A percentile compares a stretch with the other conserved stretches of the same genome.
These are phyloP conservation scores for Alternaria solani DNA, from an alignment of 2,329 filamentous ascomycete genomes.

Conservation along the genomic window DNA sequence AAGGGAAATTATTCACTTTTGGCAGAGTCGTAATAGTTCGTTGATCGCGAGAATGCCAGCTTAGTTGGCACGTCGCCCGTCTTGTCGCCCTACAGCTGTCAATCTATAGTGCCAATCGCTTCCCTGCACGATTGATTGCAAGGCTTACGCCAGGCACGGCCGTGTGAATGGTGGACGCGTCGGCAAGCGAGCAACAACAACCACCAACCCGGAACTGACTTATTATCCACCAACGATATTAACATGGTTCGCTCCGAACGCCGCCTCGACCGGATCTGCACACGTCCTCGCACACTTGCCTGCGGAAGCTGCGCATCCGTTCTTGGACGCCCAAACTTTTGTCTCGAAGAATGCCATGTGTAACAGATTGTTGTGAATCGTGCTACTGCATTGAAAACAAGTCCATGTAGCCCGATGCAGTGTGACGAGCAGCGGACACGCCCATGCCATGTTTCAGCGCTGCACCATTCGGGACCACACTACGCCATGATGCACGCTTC, in stretches of 20 bases:
- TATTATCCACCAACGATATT: slow-evolving; percentile 20
- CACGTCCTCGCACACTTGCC: slow-evolving; percentile 1
- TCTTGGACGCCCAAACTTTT: slow-evolving; percentile 10
- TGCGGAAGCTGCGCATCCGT: slow-evolving; percentile 7
- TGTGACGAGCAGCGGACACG: slow-evolving; percentile 26
- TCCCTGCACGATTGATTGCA: slow-evolving; percentile 33
- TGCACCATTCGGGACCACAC: slow-evolving; percentile 33
- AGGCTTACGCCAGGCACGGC: slow-evolving; percentile 38
- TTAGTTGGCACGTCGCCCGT: slow-evolving; percentile 24
- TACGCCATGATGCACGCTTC: slow-evolving; percentile 27
- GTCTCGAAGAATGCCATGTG: slow-evolving; percentile 23
- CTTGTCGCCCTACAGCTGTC: slow-evolving; percentile 46
- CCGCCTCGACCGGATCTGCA: slow-evolving; percentile 17
- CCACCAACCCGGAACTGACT: slow-evolving; percentile 29
- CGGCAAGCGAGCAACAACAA: slow-evolving; percentile 31
- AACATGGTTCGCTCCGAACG: slow-evolving; percentile 5
- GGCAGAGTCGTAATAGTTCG: slow-evolving; percentile 23
- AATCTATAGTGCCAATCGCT: slow-evolving; percentile 31
- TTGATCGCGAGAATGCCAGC: slow-evolving; percentile 18
- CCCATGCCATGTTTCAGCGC: slow-evolving; percentile 37
- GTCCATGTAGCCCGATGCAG: slow-evolving; percentile 28
- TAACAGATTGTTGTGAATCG: slow-evolving; percentile 29
- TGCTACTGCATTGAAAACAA: slow-evolving; percentile 36
- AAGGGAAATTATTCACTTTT: slow-evolving; percentile 13
- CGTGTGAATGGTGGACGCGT: slow-evolving; percentile 26